These are phyloP conservation scores for Starmerella sirachaensis DNA, from an alignment of 805 yeast species.

Conservation along the genomic window DNA sequence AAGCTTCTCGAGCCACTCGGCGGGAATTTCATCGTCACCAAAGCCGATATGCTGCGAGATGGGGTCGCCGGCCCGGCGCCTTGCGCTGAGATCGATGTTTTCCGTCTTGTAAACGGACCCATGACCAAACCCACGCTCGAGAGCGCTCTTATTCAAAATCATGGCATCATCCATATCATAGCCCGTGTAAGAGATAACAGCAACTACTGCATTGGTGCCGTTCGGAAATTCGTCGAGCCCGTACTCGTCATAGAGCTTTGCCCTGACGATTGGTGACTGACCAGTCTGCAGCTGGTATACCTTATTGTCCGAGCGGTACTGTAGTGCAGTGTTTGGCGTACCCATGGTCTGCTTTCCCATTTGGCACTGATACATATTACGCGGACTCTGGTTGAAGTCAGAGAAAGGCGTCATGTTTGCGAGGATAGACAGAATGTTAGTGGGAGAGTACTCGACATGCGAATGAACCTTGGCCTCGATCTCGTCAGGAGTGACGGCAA, in stretches of 20 bases:
- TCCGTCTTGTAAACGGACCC: conserved; percentile 95
- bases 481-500: conserved; percentile 90
- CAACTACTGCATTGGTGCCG: conserved; percentile 96
- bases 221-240: conserved; percentile 98
- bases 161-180: conserved; percentile 99
- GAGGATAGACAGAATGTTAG: conserved; percentile 83
- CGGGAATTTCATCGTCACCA: conserved; percentile 88
- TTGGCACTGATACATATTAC: conserved; percentile 99
- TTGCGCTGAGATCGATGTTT: conserved; percentile 66
- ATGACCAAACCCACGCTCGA: conserved; percentile 95
- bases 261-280: conserved; percentile 94
- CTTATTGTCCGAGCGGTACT: conserved; percentile 88
- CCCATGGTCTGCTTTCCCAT: conserved; percentile 99
- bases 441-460: conserved; percentile 92
- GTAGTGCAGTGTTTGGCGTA: conserved; percentile 93
- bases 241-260: conserved; percentile 83
- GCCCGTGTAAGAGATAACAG: conserved; percentile 96
- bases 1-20: conserved; percentile 73
- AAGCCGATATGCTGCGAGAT: conserved; percentile 89
- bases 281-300: conserved; percentile 87
- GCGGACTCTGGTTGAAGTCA: conserved; percentile 96
- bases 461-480: conserved; percentile 69
- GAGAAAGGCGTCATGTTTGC: conserved; percentile 97
- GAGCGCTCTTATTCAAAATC: conserved; percentile 94
- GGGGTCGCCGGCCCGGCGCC: conserved; percentile 85